Evolutionary conservation across 805 yeast genomes (phyloP), one percentile per base, ranked within the genome.

Genomic region (Isabelozyma rhagii): DNA sequence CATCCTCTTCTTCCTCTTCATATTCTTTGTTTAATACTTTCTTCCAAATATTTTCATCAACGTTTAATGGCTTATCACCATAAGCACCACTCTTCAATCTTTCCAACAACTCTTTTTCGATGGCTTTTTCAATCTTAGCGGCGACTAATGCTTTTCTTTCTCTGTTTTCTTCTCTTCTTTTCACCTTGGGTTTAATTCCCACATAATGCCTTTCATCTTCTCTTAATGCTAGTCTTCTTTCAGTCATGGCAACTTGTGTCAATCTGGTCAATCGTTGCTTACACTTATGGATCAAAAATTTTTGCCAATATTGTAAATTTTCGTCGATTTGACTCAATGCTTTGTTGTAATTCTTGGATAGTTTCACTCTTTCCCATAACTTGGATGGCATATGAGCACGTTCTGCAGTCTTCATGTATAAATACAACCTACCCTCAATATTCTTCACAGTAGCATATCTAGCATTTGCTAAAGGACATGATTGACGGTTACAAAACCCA

Each of bases 71-170:
- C 69, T 93, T 89, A 64, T 94, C 98, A 56, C 99, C 99, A 66
- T 94, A 94, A 2, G 98, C 98, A 53, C 99, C 99, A 63, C 93
- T 84, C 83, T 94, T 94, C 63, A 94, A 81, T 70, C 99, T 84
- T 48, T 92, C 97, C 63, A 94, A 78, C 56, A 94, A 79, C 70
- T 94, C 99, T 72, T 90, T 90, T 71, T 94, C 99, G 59, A 94
- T 94, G 11, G 97, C 91, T 72, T 89, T 90, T 67, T 94, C 99
- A 58, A 94, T 89, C 76, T 88, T 89, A 25, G 99, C 99, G 39
- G 99, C 98, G 21, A 89, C 89, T 53, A 94, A 76, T 0, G 99
- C 99, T 74, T 94, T 94, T 69, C 99, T 81, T 72, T 94, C 99
- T 69, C 99, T 82, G 54, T 89, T 87, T 59, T 84, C 85, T 71